Conservation (phyloP, 495 filamentous ascomycete species). For the Hypoxylon cercidicola region DNA sequence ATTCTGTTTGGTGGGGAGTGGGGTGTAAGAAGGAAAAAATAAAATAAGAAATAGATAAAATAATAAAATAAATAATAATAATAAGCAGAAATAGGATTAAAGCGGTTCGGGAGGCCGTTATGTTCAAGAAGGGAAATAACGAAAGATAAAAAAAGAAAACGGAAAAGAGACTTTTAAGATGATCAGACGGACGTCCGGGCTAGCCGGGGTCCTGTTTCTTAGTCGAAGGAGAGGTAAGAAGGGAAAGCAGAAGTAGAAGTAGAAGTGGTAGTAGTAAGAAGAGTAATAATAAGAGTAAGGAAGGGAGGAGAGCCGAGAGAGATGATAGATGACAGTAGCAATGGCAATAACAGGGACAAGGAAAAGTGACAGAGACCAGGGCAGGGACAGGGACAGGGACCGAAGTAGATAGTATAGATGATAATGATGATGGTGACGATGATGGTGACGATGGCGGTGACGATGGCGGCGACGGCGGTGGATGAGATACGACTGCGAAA, state of each 20-base stretch:
- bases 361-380: neutral
- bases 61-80: constrained; percentile 4
- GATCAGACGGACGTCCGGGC: constrained; percentile 42
- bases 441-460: too few species aligned
- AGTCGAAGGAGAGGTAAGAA: constrained; percentile 11
- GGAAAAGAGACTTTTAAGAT: constrained; percentile 3
- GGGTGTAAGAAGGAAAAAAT: constrained; percentile 12
- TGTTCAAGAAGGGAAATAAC: constrained; percentile 39
- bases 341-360: constrained; percentile 1
- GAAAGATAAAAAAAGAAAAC: constrained; percentile 7
- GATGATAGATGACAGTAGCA: constrained; percentile 15
- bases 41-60: constrained; percentile 18
- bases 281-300: neutral
- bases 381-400: neutral
- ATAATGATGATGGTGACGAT: constrained; percentile 5
- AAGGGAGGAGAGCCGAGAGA: neutral
- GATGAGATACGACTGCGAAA: constrained; percentile 12
- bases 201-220: constrained; percentile 28
- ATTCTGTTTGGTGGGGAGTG: constrained; percentile 25
- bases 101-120: constrained; percentile 19
- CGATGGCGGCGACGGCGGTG: constrained; percentile 7
- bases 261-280: constrained; percentile 17
- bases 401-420: constrained; percentile 3
- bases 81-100: constrained; percentile 19
- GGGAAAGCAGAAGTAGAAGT: constrained; percentile 14